phyloP scores from a whole-genome alignment of 306 rosid species.

The Mucuna pruriens region DNA sequence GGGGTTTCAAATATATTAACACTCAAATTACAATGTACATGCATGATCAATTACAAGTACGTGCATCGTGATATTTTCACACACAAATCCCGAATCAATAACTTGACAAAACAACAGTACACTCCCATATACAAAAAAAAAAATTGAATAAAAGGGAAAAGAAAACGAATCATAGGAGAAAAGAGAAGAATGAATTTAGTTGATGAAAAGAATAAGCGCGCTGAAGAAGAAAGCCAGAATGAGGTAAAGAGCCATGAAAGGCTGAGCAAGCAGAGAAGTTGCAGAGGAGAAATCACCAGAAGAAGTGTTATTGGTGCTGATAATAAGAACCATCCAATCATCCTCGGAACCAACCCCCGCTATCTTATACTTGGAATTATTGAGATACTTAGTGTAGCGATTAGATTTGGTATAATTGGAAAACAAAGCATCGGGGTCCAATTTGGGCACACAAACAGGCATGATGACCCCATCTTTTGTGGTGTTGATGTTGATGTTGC shows the following conservation, averaged over 20 bases:
- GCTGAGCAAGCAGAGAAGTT: constrained; percentile 30
- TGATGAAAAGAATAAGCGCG: background rate
- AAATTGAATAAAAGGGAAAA: background rate
- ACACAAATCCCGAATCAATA: background rate
- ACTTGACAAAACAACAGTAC: constrained; percentile 11
- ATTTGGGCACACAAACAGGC: constrained; percentile 60
- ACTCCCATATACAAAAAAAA: constrained; percentile 29
- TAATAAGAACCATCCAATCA: constrained; percentile 73
- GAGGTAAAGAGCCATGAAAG: constrained; percentile 14
- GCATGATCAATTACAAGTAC: constrained; percentile 24
- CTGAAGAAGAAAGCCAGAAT: constrained; percentile 27
- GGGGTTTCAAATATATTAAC: background rate
- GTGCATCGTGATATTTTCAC: background rate
- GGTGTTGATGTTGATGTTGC: constrained; percentile 56
- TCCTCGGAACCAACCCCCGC: constrained; percentile 72
- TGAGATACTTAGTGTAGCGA: constrained; percentile 53
- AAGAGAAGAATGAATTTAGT: background rate
- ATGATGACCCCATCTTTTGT: constrained; percentile 57
- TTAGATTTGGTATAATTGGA: constrained; percentile 46
- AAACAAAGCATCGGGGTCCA: constrained; percentile 37
- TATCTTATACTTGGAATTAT: constrained; percentile 58
- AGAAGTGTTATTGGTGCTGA: constrained; percentile 49
- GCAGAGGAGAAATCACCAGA: constrained; percentile 63
- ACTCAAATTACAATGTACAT: constrained; percentile 26
- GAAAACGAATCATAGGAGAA: background rate